Percentiles rank a stretch among this genome's conserved stretches.
Conservation (phyloP, 495 filamentous ascomycete species). For the Aspergillus ellipticus region DNA sequence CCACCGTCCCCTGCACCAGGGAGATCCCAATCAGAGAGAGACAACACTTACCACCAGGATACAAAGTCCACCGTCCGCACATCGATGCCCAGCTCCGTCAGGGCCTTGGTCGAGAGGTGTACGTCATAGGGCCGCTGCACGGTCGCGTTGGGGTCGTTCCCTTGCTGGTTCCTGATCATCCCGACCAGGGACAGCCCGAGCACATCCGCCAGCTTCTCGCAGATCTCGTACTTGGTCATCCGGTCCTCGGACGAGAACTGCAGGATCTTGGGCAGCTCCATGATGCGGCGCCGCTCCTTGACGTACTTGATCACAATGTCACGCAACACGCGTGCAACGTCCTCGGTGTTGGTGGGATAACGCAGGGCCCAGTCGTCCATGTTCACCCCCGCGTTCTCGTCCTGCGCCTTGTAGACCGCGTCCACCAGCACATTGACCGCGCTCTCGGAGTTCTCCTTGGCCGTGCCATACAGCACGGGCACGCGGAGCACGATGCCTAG, state of each 20-base stretch:
- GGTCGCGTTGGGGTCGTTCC: slow-evolving; percentile 68
- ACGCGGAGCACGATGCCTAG: slow-evolving; percentile 73
- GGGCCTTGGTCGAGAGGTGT: slow-evolving; percentile 72
- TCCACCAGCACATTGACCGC: slow-evolving; percentile 81
- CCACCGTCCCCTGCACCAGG: slow-evolving; percentile 4
- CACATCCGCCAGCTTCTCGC: slow-evolving; percentile 73
- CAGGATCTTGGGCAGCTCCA: slow-evolving; percentile 63
- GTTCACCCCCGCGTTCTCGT: slow-evolving; percentile 52
- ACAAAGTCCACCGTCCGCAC: slow-evolving; percentile 72
- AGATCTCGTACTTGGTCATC: slow-evolving; percentile 91
- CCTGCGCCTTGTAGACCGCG: slow-evolving; percentile 63
- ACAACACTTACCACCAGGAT: slow-evolving; percentile 72
- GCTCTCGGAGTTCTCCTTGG: slow-evolving; percentile 60
- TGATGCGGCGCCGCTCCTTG: slow-evolving; percentile 32
- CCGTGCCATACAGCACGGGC: slow-evolving; percentile 81
- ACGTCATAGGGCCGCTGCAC: slow-evolving; percentile 87
- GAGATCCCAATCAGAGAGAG: slow-evolving; percentile 11
- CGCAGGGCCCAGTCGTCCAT: slow-evolving; percentile 90
- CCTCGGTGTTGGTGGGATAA: slow-evolving; percentile 84
- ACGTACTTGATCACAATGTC: slow-evolving; percentile 70
- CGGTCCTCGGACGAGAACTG: slow-evolving; percentile 87
- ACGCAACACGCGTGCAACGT: slow-evolving; percentile 76
- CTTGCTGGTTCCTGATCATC: slow-evolving; percentile 68
- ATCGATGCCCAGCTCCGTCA: slow-evolving; percentile 74
- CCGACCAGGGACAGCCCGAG: slow-evolving; percentile 70